Evolutionary conservation across 78 protist genomes (phyloP).

Genomic region (Dictyostelium capitatum): DNA sequence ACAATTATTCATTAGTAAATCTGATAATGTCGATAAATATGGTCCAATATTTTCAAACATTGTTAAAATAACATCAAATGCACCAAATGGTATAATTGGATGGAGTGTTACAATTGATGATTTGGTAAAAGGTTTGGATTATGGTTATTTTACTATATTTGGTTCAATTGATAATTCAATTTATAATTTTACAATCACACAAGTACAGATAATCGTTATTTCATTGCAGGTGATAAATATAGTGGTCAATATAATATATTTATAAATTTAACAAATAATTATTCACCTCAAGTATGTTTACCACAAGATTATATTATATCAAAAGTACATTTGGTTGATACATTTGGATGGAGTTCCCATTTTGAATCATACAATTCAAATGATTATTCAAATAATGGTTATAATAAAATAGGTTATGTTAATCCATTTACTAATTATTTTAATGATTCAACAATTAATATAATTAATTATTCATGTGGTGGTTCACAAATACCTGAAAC

Average conservation of each 20-base stretch:
- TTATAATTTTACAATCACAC: background rate
- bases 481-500: background rate
- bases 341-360: too few relatives aligned
- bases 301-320: background rate
- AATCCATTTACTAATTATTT: slow-evolving; percentile 1
- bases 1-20: too few relatives aligned
- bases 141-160: background rate
- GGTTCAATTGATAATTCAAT: background rate
- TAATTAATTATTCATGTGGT: background rate
- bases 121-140: background rate
- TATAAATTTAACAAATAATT: too few relatives aligned
- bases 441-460: background rate
- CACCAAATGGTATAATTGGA: background rate
- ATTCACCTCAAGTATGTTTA: background rate
- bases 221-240: background rate
- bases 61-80: too few relatives aligned
- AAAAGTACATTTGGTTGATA: background rate
- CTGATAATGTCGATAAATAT: background rate
- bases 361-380: too few relatives aligned
- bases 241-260: background rate
- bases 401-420: background rate
- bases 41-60: slow-evolving; percentile 5
- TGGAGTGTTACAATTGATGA: slow-evolving; percentile 15
- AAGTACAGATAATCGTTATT: too few relatives aligned
- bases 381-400: background rate